These are phyloP conservation scores for Tardiomyces blankii DNA, from an alignment of 1,139 yeast genomes.

Conservation along the genomic window DNA sequence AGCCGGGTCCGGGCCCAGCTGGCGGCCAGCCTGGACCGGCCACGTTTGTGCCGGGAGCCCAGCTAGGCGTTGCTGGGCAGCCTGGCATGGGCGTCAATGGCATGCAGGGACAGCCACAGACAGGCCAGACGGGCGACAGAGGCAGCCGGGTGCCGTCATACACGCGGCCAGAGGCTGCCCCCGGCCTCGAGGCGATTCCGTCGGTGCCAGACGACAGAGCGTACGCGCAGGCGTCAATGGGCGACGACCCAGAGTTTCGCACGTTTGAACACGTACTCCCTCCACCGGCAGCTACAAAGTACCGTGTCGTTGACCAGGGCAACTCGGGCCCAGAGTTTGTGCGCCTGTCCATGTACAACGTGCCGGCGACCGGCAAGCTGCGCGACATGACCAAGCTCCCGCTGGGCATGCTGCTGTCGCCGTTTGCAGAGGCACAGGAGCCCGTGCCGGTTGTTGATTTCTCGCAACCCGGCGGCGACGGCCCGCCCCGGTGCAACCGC, in stretches of 20 bases:
- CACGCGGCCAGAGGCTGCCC: neutral
- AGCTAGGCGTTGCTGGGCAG: too few relatives aligned
- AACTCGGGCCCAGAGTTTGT: slow-evolving; percentile 72
- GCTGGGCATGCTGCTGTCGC: slow-evolving; percentile 67
- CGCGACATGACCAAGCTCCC: slow-evolving; percentile 70
- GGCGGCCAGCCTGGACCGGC: neutral
- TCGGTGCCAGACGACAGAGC: slow-evolving; percentile 48
- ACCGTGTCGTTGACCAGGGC: slow-evolving; percentile 67
- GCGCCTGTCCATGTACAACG: slow-evolving; percentile 70
- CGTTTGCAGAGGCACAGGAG: slow-evolving; percentile 47
- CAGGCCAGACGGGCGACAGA: neutral
- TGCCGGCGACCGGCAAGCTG: slow-evolving; percentile 67
- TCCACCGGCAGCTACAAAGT: slow-evolving; percentile 71
- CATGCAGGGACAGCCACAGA: too few relatives aligned
- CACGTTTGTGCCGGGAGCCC: too few relatives aligned
- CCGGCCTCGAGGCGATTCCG: slow-evolving; percentile 22
- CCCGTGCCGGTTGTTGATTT: slow-evolving; percentile 59
- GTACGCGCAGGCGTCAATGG: slow-evolving; percentile 39
- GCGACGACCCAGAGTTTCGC: slow-evolving; percentile 37
- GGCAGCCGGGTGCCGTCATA: neutral
- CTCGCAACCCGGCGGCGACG: slow-evolving; percentile 25
- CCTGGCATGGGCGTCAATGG: too few relatives aligned
- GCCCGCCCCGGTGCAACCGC: slow-evolving; percentile 80
- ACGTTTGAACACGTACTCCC: slow-evolving; percentile 72
- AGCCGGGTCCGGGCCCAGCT: neutral